A percentile compares a stretch with the other conserved stretches of the same genome.
These are phyloP conservation scores for Pleoardoris graminearum DNA, from an alignment of 2,329 filamentous ascomycete species.

Conservation along the genomic window DNA sequence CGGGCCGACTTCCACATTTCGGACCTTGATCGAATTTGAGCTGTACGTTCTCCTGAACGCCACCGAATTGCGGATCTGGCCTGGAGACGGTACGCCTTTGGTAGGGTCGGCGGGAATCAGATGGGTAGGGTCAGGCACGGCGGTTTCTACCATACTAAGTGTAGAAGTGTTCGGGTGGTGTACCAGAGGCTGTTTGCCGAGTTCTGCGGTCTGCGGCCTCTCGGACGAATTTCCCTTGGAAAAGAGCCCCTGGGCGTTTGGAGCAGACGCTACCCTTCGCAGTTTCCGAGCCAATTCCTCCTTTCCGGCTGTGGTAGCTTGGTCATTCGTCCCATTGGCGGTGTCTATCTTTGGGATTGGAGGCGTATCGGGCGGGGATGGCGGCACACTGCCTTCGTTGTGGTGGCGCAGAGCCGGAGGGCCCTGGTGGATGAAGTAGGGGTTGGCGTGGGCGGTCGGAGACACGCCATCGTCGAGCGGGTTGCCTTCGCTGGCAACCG, in stretches of 20 bases:
- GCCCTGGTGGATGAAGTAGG: constrained; percentile 96
- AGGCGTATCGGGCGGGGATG: constrained; percentile 89
- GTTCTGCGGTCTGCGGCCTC: constrained; percentile 80
- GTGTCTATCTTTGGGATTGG: constrained; percentile 70
- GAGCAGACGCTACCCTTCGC: constrained; percentile 90
- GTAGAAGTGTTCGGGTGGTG: constrained; percentile 58
- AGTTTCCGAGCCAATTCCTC: constrained; percentile 93
- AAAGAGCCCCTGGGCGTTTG: constrained; percentile 94
- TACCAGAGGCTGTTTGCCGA: constrained; percentile 78
- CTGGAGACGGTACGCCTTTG: constrained; percentile 66
- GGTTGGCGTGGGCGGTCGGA: constrained; percentile 91
- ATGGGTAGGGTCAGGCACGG: constrained; percentile 32
- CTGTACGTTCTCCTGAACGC: constrained; percentile 95
- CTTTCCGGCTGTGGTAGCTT: constrained; percentile 77
- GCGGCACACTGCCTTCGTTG: constrained; percentile 89
- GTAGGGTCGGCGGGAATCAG: constrained; percentile 42
- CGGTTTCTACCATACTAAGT: constrained; percentile 58
- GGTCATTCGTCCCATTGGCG: constrained; percentile 64
- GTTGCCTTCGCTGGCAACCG: constrained; percentile 90
- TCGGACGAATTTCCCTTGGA: constrained; percentile 52
- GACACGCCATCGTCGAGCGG: constrained; percentile 85
- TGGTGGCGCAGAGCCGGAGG: constrained; percentile 91
- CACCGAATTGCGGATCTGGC: constrained; percentile 65
- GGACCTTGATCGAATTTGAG: constrained; percentile 98
- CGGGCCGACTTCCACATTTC: constrained; percentile 93